A percentile compares a stretch with the other conserved stretches of the same genome.
phyloP scores from a whole-genome alignment of 2,329 filamentous ascomycete species.

The Fusarium coffeatum region DNA sequence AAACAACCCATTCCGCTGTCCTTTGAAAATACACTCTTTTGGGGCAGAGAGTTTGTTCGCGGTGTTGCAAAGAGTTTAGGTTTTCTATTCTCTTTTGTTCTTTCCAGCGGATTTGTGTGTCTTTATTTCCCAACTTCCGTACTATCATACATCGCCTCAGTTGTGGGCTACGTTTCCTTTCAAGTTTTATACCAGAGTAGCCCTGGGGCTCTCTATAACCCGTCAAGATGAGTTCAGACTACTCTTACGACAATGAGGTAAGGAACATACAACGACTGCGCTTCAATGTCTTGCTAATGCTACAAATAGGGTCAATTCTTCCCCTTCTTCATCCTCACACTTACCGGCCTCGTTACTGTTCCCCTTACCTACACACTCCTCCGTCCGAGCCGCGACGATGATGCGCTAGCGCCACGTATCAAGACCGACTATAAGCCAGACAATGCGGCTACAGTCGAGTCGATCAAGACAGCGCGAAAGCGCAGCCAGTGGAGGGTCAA shows the following conservation, averaged over 20 bases:
- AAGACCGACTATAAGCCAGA: conserved; percentile 82
- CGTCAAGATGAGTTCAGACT: conserved; percentile 86
- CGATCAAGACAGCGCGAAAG: conserved; percentile 86
- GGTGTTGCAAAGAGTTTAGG: conserved; percentile 16
- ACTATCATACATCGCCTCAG: conserved; percentile 12
- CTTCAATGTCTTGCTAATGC: conserved; percentile 7
- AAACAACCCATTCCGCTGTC: conserved; percentile 21
- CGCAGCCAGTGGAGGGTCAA: conserved; percentile 90
- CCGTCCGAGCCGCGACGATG: conserved; percentile 79
- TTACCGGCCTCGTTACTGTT: conserved; percentile 86
- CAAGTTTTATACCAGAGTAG: conserved; percentile 43
- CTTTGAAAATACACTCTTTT: conserved; percentile 34
- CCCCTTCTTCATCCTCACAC: conserved; percentile 96
- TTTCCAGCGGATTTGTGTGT: conserved; percentile 19
- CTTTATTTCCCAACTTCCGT: conserved; percentile 18
- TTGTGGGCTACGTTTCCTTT: conserved; percentile 34
- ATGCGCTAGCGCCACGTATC: conserved; percentile 85
- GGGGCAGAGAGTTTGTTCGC: conserved; percentile 15
- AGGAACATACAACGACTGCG: neutral
- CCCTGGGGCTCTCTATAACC: conserved; percentile 51
- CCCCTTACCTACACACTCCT: conserved; percentile 91
- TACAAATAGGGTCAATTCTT: conserved; percentile 86
- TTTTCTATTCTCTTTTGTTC: conserved; percentile 14
- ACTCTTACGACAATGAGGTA: conserved; percentile 97
- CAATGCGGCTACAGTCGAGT: conserved; percentile 84